Evolutionary conservation across 257 asterid genomes (phyloP), one percentile per base, ranked within the genome.

Genomic region (Petunia axillaris): DNA sequence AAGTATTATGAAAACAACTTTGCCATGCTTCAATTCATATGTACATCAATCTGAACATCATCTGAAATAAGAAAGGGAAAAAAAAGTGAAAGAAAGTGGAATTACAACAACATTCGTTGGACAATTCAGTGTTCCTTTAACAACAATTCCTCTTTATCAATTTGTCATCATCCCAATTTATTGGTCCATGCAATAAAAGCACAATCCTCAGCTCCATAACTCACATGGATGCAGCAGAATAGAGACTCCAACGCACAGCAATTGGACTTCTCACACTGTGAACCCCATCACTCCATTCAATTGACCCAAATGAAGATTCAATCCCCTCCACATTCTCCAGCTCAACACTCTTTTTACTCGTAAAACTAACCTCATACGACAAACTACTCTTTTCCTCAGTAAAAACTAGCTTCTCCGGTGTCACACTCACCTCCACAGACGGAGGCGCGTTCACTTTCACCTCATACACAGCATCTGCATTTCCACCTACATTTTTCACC

Each of bases 231-330:
- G 46, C 95, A 3, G 83, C 87, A 1, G 91, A 83, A 54, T 55
- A 57, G 48, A 1, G 15, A 16, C 80, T 80, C 97, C 97, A 91
- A 6, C 82, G 75, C 77, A 85, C 99, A 1, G 92, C 96, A 5
- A 94, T 76, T 0, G 94, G 94, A 85, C 99, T 96, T 86, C 94
- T 85, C 86, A 92, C 99, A 1, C 36, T 75, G 86, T 96, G 97
- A 77, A 85, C 83, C 3, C 89, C 91, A 74, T 96, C 98, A 1
- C 76, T 84, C 99, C 98, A 96, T 60, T 89, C 98, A 10, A 96
- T 83, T 8, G 93, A 92, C 14, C 99, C 99, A 62, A 92, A 92
- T 4, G 93, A 86, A 3, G 92, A 85, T 83, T 83, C 84, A 4
- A 70, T 48, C 38, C 84, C 81, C 3, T 85, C 84, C 75, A 80